Base-by-base conservation (phyloP, 2,329 filamentous ascomycete genomes). In the Phoma sp. region DNA sequence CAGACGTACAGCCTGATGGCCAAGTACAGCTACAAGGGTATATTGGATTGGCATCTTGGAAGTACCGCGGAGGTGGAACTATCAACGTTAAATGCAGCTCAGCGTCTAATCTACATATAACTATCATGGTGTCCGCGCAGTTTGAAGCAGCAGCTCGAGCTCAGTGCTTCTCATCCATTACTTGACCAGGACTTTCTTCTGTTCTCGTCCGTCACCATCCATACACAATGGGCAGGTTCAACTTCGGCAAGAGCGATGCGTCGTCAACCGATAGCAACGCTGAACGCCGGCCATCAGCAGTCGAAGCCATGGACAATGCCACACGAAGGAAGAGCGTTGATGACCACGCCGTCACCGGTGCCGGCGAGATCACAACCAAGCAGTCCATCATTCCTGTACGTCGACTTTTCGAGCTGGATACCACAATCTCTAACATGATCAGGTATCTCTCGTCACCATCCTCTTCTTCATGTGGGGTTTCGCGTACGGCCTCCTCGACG, bases 401-500 rank as follows among this genome's bases (percentile, higher is more conserved):
- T 45, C 29, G 11, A 17, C 12, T 2, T 30, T n/a, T 21, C 4
- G 5, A 12, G 4, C 9, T 7, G 2, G 2, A 34, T 20, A 7
- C 3, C 7, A 15, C 1, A 1, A 17, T 21, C 7, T 20, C 51
- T 48, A 17, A 54, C 32, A 5, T 33, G 11, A 5, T 1, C 10
- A 50, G 47, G 47, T 56, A n/a, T 52, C 47, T n/a, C 39, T 91
- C 51, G 91, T 95, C 21, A 90, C 89, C 1, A 83, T 92, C 7
- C 78, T 96, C 0, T 96, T 96, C 75, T 86, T 96, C 61, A 79
- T 96, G 4, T 96, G 91, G 92, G 92, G 92, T 0, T 88, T 96
- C 52, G 92, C 91, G 0, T 96, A 96, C 64, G 92, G 92, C 0
- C 81, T 96, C 1, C 80, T 96, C 4, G 91, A 93, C 65, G 88